Evolutionary conservation across 192 early-diverging fungal species (phyloP), one percentile per base, ranked within the genome.

Genomic region (Coemansia sp.): DNA sequence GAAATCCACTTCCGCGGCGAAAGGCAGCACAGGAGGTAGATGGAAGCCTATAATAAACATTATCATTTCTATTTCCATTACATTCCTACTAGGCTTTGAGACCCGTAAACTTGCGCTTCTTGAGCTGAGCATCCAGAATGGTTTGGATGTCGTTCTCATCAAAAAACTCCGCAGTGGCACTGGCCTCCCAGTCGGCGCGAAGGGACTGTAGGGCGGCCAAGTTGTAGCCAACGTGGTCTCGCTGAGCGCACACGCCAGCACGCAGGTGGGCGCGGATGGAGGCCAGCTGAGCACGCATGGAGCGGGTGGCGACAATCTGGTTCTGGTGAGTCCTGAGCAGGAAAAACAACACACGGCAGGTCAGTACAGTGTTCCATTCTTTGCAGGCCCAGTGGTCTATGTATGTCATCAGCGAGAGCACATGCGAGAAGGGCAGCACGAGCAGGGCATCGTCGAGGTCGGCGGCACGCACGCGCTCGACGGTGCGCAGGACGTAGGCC

Each of bases 381-480:
- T 87, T 89, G 63, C 87, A 86, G 14, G 90, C 89, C 93, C 94
- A 96, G 1, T 84, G 71, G 57, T 89, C 87, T 37, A 97, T 60
- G 61, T 88, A 91, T 33, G 73, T 80, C 44, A 98, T 81, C 41
- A 98, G 68, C 55, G 84, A 87, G 19, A 86, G 76, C 15, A 95
- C 92, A 19, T 90, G 87, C 22, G 71, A 62, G 58, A 97, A 96
- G 2, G 94, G 90, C 58, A 98, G 83, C 19, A 95, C 87, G 74
- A 98, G 74, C 59, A 97, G 74, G 0, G 94, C 90, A 55, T 94
- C 91, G 19, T 98, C 93, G 55, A 98, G 71, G 32, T 98, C 94
- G 35, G 85, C 83, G 10, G 92, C 81, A 52, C 91, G 86, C 37
- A 99, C 86, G 38, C 85, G 84, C 72, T 94, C 84, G 8, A 95